phyloP scores from a whole-genome alignment of 768 basidiomycete species.

The Cyathus striatus region DNA sequence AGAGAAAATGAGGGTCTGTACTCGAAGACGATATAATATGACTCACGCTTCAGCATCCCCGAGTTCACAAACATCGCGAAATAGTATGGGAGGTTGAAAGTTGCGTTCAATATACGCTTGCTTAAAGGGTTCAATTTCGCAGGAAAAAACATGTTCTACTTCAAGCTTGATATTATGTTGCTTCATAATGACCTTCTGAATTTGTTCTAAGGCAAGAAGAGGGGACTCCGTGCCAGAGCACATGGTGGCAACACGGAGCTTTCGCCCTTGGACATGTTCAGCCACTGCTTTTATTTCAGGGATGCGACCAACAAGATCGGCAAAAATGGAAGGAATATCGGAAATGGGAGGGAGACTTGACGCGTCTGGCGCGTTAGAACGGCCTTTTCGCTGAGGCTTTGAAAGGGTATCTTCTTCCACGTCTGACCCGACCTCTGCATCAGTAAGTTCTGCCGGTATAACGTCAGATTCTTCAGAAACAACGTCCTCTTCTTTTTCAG shows the following conservation, averaged over 20 bases:
- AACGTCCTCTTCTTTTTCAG: conserved; percentile 11
- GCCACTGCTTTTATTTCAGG: conserved; percentile 64
- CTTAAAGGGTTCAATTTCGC: conserved; percentile 96
- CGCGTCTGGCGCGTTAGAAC: conserved; percentile 45
- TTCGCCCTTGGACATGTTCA: conserved; percentile 67
- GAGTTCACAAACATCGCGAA: conserved; percentile 91
- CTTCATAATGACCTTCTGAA: conserved; percentile 68
- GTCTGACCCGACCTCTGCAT: conserved; percentile 3
- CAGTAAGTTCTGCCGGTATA: conserved; percentile 5
- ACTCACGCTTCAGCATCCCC: conserved; percentile 74
- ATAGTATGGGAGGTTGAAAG: conserved; percentile 87
- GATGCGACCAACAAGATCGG: conserved; percentile 63
- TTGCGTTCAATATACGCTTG: conserved; percentile 97
- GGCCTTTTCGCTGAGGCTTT: conserved; percentile 25
- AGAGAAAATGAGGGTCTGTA: conserved; percentile 7
- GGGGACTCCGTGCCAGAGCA: conserved; percentile 96
- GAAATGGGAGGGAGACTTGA: conserved; percentile 76
- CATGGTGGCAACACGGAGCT: conserved; percentile 94
- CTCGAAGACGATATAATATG: not conserved
- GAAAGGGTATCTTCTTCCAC: conserved; percentile 28
- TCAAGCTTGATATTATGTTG: conserved; percentile 62
- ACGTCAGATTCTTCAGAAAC: conserved; percentile 23
- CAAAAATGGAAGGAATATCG: conserved; percentile 67
- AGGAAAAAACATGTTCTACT: conserved; percentile 92
- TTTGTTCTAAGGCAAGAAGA: conserved; percentile 81